These are phyloP conservation scores for Populus simonii DNA, from an alignment of 345 rosid species.

Conservation along the genomic window DNA sequence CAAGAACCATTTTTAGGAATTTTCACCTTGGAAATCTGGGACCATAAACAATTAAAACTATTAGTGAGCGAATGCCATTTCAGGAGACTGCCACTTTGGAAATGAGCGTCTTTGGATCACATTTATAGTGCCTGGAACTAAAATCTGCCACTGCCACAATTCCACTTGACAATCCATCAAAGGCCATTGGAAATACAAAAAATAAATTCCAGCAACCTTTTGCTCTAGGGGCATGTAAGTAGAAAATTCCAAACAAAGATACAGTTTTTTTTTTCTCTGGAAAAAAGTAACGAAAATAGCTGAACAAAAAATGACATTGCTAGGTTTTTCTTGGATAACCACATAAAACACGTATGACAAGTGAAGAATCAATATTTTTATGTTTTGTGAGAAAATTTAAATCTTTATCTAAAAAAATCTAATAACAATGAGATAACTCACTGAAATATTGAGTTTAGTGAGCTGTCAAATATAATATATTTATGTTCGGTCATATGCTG, in stretches of 20 bases:
- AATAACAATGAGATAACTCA: no score
- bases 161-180: background rate
- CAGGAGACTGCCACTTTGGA: constrained; percentile 20
- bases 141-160: background rate
- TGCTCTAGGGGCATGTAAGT: background rate
- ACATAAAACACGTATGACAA: background rate
- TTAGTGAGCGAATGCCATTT: background rate
- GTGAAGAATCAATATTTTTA: no score
- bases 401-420: no score
- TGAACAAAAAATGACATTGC: background rate
- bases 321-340: background rate
- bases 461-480: no score
- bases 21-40: background rate
- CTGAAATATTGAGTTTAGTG: fast-evolving
- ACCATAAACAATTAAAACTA: background rate
- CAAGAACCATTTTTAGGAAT: background rate
- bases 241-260: background rate
- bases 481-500: fast-evolving
- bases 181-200: background rate
- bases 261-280: background rate
- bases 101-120: background rate
- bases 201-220: background rate
- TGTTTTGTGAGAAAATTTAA: no score
- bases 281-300: background rate
- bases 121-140: background rate